These are phyloP conservation scores for Psilocybe mexicana DNA, from an alignment of 1,284 basidiomycete species.

Conservation along the genomic window DNA sequence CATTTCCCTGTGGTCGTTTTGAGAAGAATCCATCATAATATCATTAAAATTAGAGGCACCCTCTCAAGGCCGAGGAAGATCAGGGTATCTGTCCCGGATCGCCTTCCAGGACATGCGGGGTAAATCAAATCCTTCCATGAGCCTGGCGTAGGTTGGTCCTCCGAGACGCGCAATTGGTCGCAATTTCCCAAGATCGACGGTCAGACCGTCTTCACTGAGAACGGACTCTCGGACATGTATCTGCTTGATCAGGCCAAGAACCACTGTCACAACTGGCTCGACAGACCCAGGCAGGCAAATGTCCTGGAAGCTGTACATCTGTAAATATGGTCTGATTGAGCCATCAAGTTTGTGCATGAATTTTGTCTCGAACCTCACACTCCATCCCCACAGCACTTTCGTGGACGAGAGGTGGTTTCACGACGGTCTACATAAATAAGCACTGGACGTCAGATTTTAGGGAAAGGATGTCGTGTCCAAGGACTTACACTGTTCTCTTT, in stretches of 20 bases:
- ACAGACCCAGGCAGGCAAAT: slow-evolving; percentile 44
- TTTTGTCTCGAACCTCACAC: slow-evolving; percentile 51
- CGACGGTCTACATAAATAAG: slow-evolving; percentile 34
- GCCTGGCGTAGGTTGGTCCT: slow-evolving; percentile 55
- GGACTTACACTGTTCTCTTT: slow-evolving; percentile 55
- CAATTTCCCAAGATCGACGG: slow-evolving; percentile 61
- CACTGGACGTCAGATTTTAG: neutral
- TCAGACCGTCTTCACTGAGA: slow-evolving; percentile 46
- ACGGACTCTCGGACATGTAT: slow-evolving; percentile 62
- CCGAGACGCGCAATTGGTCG: slow-evolving; percentile 66
- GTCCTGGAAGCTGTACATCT: slow-evolving; percentile 61
- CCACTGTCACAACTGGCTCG: slow-evolving; percentile 51
- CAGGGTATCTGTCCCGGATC: slow-evolving; percentile 25
- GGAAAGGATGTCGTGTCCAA: neutral
- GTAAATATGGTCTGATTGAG: slow-evolving; percentile 10
- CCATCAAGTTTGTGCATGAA: neutral
- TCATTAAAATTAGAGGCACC: neutral
- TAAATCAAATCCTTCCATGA: slow-evolving; percentile 60
- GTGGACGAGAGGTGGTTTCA: slow-evolving; percentile 66
- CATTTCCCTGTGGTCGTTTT: neutral
- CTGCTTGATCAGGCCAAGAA: slow-evolving; percentile 65
- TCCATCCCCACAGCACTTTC: slow-evolving; percentile 76
- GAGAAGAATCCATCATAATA: neutral
- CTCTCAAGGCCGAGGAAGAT: slow-evolving; percentile 11
- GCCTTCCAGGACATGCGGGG: slow-evolving; percentile 58